phyloP scores from a whole-genome alignment of 2,329 filamentous ascomycete genomes.

The Coniella lustricola region DNA sequence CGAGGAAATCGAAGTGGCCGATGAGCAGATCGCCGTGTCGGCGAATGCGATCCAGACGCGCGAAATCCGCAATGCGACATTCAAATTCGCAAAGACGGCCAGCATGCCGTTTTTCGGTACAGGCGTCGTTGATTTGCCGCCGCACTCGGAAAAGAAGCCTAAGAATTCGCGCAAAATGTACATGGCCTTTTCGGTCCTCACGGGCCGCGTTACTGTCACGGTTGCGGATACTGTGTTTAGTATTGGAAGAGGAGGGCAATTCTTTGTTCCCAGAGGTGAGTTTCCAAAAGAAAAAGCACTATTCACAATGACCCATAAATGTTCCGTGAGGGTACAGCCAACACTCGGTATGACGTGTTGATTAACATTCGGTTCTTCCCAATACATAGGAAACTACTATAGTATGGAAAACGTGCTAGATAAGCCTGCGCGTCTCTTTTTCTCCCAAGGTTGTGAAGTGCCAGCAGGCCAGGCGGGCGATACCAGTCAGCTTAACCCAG shows the following conservation, averaged over 20 bases:
- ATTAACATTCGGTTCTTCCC: no score
- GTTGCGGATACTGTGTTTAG: slow-evolving; percentile 71
- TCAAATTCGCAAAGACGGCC: slow-evolving; percentile 84
- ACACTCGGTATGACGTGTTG: no score
- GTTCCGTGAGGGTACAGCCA: no score
- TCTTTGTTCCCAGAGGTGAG: slow-evolving; percentile 91
- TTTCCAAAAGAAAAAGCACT: no score
- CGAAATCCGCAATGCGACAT: slow-evolving; percentile 59
- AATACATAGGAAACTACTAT: slow-evolving; percentile 74
- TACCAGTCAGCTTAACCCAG: slow-evolving; percentile 12
- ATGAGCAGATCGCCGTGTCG: slow-evolving; percentile 51
- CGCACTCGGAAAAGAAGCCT: slow-evolving; percentile 72
- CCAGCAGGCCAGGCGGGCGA: slow-evolving; percentile 22
- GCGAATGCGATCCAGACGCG: slow-evolving; percentile 49
- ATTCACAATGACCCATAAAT: no score
- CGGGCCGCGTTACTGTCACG: slow-evolving; percentile 73
- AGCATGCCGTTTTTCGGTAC: slow-evolving; percentile 80
- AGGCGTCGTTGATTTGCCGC: slow-evolving; percentile 82
- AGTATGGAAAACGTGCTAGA: slow-evolving; percentile 77
- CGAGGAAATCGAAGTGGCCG: slow-evolving; percentile 46
- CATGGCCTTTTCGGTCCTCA: slow-evolving; percentile 89
- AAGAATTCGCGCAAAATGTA: slow-evolving; percentile 97
- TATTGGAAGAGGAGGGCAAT: slow-evolving; percentile 81
- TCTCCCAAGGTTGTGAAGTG: slow-evolving; percentile 75
- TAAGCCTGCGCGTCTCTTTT: slow-evolving; percentile 73